Evolutionary conservation across 2,329 filamentous ascomycete genomes (phyloP).

Genomic region (Thermomyces lanuginosus): DNA sequence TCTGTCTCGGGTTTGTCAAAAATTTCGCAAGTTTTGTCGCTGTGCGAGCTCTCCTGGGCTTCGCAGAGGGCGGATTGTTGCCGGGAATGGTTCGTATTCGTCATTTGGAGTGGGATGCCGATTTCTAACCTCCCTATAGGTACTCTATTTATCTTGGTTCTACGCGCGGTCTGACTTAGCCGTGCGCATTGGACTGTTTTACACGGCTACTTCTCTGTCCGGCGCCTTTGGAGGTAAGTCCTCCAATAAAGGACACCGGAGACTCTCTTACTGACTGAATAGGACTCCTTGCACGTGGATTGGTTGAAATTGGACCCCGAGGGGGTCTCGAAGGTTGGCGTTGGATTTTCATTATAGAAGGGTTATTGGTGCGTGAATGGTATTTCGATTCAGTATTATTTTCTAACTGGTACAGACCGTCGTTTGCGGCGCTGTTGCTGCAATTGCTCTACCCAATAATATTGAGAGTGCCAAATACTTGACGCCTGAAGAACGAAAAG

Average conservation of each 20-base stretch:
- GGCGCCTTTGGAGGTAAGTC: slow-evolving; percentile 43
- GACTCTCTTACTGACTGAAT: too few relatives aligned
- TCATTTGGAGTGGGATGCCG: not conserved
- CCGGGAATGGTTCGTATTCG: slow-evolving; percentile 44
- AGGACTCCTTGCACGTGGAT: slow-evolving; percentile 43
- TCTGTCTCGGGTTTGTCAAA: slow-evolving; percentile 22
- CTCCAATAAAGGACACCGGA: not conserved
- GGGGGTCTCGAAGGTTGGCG: slow-evolving; percentile 42
- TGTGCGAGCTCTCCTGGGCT: slow-evolving; percentile 44
- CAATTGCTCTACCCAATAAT: slow-evolving; percentile 40
- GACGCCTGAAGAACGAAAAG: slow-evolving; percentile 35
- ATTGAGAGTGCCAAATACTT: slow-evolving; percentile 40
- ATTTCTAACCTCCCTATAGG: slow-evolving; percentile 16
- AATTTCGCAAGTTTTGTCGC: slow-evolving; percentile 40
- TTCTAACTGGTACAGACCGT: slow-evolving; percentile 32
- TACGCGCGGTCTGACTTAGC: slow-evolving; percentile 45
- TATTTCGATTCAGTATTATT: not conserved
- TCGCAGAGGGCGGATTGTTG: slow-evolving; percentile 48
- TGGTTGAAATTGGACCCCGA: slow-evolving; percentile 41
- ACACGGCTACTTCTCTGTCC: slow-evolving; percentile 48
- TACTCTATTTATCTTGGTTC: slow-evolving; percentile 48
- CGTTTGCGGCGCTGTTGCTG: slow-evolving; percentile 36
- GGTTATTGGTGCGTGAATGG: slow-evolving; percentile 18
- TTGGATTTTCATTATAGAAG: slow-evolving; percentile 48
- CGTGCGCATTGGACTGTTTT: slow-evolving; percentile 50